A percentile compares a stretch with the other conserved stretches of the same genome.
Conservation (phyloP, 1,284 basidiomycete species). For the Inonotus obliquus region DNA sequence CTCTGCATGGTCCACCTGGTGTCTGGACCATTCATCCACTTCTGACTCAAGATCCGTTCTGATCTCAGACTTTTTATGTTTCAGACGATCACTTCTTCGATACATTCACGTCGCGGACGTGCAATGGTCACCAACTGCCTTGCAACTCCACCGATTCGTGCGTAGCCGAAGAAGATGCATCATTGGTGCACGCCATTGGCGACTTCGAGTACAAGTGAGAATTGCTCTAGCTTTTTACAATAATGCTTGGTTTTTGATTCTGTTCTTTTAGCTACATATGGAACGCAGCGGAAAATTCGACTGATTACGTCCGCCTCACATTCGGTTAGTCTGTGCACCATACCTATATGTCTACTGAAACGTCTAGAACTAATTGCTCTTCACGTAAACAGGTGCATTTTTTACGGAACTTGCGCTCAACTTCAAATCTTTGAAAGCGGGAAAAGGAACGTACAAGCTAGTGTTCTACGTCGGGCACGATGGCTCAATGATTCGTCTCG, state of each 20-base stretch:
- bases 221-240: neutral
- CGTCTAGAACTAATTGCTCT: neutral
- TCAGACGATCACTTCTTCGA: slow-evolving; percentile 44
- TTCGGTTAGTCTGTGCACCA: slow-evolving; percentile 33
- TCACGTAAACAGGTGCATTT: slow-evolving; percentile 30
- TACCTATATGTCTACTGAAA: neutral
- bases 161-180: slow-evolving; percentile 40
- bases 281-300: slow-evolving; percentile 41
- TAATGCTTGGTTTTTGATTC: neutral
- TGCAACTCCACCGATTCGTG: slow-evolving; percentile 43
- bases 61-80: neutral
- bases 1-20: slow-evolving; percentile 45
- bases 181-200: slow-evolving; percentile 35
- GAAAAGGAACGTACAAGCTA: slow-evolving; percentile 36
- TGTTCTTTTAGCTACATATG: slow-evolving; percentile 41
- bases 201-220: slow-evolving; percentile 49
- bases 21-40: slow-evolving; percentile 22
- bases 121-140: slow-evolving; percentile 43
- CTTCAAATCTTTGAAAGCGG: slow-evolving; percentile 30
- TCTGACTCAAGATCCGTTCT: neutral
- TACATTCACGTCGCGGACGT: slow-evolving; percentile 46
- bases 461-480: slow-evolving; percentile 48
- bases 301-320: slow-evolving; percentile 41
- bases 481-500: slow-evolving; percentile 46
- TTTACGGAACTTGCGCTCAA: slow-evolving; percentile 33